phyloP scores from a whole-genome alignment of 2,329 filamentous ascomycete species.

The Ophiocordyceps camponoti-floridani region DNA sequence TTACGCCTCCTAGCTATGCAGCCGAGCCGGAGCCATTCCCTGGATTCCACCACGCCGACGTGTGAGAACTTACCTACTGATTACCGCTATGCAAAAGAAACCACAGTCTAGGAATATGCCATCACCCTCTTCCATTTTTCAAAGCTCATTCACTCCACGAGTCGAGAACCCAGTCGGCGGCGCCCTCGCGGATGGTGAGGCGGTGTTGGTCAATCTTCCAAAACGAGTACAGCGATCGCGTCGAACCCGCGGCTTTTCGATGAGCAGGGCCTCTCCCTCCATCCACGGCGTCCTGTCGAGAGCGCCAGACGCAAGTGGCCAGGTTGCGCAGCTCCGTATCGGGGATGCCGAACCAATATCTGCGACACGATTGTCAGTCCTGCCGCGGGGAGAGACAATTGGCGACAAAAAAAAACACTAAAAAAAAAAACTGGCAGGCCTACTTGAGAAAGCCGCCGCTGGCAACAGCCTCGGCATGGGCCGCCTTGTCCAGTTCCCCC shows the following conservation, averaged over 20 bases:
- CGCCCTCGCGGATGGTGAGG: constrained; percentile 49
- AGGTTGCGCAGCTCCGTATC: constrained; percentile 57
- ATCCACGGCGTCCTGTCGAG: constrained; percentile 37
- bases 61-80: background rate
- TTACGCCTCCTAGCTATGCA: no score
- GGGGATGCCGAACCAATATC: constrained; percentile 75
- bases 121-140: no score
- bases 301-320: constrained; percentile 59
- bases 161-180: constrained; percentile 42
- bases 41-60: no score
- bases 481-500: constrained; percentile 55
- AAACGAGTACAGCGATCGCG: constrained; percentile 43
- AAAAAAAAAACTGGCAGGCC: background rate
- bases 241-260: constrained; percentile 46
- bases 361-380: constrained; percentile 12
- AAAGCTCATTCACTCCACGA: constrained; percentile 26
- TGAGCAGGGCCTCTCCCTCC: constrained; percentile 43
- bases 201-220: constrained; percentile 55
- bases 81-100: background rate
- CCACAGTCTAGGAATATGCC: no score
- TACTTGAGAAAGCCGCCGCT: constrained; percentile 72
- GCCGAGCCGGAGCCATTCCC: no score
- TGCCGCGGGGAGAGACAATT: background rate
- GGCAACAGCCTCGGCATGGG: constrained; percentile 61
- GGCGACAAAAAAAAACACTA: background rate